phyloP scores from a whole-genome alignment of 805 yeast species.

The Candida namnaoensis region DNA sequence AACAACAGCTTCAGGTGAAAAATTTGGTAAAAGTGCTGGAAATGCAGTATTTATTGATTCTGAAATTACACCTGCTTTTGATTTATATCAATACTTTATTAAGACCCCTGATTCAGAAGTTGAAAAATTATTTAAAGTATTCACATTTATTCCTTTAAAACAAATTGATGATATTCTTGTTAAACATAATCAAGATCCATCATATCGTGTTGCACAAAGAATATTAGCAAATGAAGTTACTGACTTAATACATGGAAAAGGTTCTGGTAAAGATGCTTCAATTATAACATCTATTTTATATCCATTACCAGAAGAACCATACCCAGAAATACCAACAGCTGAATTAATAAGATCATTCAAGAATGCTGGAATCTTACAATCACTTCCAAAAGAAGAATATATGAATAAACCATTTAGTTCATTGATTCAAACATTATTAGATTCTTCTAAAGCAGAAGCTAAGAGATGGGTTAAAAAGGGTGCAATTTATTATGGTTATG shows the following conservation, averaged over 20 bases:
- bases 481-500: slow-evolving; percentile 63
- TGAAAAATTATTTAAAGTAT: slow-evolving; percentile 55
- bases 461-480: slow-evolving; percentile 58
- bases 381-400: slow-evolving; percentile 25
- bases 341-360: slow-evolving; percentile 47
- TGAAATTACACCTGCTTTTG: slow-evolving; percentile 67
- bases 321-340: slow-evolving; percentile 36
- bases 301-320: slow-evolving; percentile 44
- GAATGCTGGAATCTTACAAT: slow-evolving; percentile 44
- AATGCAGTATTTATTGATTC: slow-evolving; percentile 87
- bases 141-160: slow-evolving; percentile 66
- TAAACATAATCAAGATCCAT: slow-evolving; percentile 51
- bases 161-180: slow-evolving; percentile 46
- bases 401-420: slow-evolving; percentile 36
- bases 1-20: slow-evolving; percentile 83
- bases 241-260: slow-evolving; percentile 80
- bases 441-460: slow-evolving; percentile 48
- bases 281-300: slow-evolving; percentile 61
- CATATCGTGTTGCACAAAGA: slow-evolving; percentile 63
- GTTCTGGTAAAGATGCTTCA: slow-evolving; percentile 61
- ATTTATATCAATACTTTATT: slow-evolving; percentile 78
- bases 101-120: slow-evolving; percentile 75
- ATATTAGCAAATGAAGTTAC: slow-evolving; percentile 78
- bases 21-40: slow-evolving; percentile 96
- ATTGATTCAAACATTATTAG: slow-evolving; percentile 39